phyloP scores from a whole-genome alignment of 148 eudicot species.

The Vaccinium myrtillus region DNA sequence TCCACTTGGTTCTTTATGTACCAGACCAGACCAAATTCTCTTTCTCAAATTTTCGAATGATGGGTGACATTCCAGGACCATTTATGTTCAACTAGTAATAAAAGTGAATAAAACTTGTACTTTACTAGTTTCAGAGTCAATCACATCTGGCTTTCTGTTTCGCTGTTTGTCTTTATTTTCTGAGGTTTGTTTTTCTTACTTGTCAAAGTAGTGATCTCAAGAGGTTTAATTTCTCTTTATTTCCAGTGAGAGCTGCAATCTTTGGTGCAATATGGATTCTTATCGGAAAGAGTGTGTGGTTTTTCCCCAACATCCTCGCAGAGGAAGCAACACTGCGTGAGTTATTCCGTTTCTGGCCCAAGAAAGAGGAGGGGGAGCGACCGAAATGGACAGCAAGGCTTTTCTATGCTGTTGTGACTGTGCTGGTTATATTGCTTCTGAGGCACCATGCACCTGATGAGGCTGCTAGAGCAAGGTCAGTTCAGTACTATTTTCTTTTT shows the following conservation, averaged over 20 bases:
- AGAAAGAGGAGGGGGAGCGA: constrained; percentile 86
- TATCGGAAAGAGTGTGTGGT: constrained; percentile 86
- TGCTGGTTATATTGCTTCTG: constrained; percentile 57
- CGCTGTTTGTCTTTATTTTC: neutral
- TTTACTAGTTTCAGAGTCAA: neutral
- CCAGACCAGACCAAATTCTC: neutral
- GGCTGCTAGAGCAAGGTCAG: constrained; percentile 97
- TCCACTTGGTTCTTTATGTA: neutral
- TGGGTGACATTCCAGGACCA: neutral
- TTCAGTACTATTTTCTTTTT: neutral
- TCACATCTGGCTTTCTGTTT: neutral
- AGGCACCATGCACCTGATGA: constrained; percentile 99
- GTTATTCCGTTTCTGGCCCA: constrained; percentile 91
- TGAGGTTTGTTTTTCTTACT: neutral
- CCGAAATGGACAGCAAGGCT: constrained; percentile 94
- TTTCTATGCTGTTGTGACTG: constrained; percentile 67
- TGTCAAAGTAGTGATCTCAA: neutral
- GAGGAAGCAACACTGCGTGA: constrained; percentile 97
- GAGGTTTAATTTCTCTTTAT: neutral
- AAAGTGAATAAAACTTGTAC: no score
- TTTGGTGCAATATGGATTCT: constrained; percentile 80
- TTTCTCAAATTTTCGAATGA: neutral
- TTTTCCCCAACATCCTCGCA: constrained; percentile 97
- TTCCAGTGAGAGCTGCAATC: constrained; percentile 82
- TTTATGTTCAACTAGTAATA: neutral